Evolutionary conservation across 2,329 filamentous ascomycete genomes (phyloP).

Genomic region (Arthroderma uncinatum): DNA sequence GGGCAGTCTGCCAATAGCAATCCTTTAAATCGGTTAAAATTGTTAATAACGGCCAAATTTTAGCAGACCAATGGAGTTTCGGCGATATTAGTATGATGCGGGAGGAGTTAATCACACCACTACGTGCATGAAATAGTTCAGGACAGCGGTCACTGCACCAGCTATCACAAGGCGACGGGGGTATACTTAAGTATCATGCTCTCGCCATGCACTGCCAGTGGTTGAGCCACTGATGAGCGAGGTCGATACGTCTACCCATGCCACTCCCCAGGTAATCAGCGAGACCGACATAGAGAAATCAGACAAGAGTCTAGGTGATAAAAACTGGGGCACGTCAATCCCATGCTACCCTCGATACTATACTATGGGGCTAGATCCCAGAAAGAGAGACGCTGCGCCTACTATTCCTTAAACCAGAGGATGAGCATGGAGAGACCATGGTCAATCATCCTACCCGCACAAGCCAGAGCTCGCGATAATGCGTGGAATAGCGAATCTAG

Average conservation of each 20-base stretch:
- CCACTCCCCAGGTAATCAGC: neutral
- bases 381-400: too few species aligned
- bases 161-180: neutral
- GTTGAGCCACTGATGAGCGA: neutral
- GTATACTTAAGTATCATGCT: neutral
- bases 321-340: too few species aligned
- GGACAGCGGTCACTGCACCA: neutral
- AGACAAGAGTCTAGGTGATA: too few species aligned
- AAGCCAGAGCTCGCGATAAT: neutral
- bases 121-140: neutral
- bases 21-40: neutral
- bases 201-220: neutral
- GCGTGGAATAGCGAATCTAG: neutral
- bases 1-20: neutral
- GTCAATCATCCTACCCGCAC: neutral
- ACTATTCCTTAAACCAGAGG: too few species aligned
- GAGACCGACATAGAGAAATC: neutral
- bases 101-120: neutral
- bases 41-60: neutral
- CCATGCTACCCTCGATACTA: too few species aligned
- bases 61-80: neutral
- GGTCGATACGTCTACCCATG: neutral
- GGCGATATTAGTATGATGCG: neutral
- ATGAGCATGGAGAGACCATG: too few species aligned
- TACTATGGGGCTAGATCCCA: too few species aligned